Base-by-base conservation (phyloP, 208 protist genomes). In the Trypanosoma mega region DNA sequence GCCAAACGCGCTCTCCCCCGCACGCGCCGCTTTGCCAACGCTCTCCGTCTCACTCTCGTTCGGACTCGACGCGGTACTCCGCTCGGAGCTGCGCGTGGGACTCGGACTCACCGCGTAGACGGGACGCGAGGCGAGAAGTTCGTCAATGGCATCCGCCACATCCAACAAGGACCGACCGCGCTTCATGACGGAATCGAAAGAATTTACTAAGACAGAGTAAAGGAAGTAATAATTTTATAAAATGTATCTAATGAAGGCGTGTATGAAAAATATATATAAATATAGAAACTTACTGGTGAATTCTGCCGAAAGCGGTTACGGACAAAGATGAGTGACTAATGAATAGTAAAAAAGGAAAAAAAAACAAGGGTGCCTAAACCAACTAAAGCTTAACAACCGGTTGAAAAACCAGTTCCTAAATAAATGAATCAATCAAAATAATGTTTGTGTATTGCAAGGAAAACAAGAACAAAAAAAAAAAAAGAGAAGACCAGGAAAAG, bases 1-100 rank as follows among this genome's bases (percentile, higher is more conserved):
- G 18, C 68, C 76, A 58, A 84, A 72, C 12, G 41, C 57, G 20
- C 51, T 64, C 36, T n/a, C 43, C 39, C 58, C 56, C 0, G 65
- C 63, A 36, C 53, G 50, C 20, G 14, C 31, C 14, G 9, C 2
- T 1, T 70, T 31, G n/a, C 9, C 7, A 39, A 34, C 44, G 3
- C 21, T 14, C 33, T 30, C 43, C 1, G 50, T 5, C 2, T 24
- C 16, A 20, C 18, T 30, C 8, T 23, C 14, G 1, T 18, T 1
- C 31, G 9, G 59, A 18, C 8, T 16, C 34, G 12, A 16, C n/a
- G 6, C 24, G 7, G 33, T 11, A 49, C 46, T 41, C 23, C 26
- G 41, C 12, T 12, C 8, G 34, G 34, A 39, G 34, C 12, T 12
- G 34, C 34, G 6, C 34, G 8, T 12, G n/a, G 34, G 34, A 39